Evolutionary conservation across 805 yeast species (phyloP).

Genomic region (Candida xyloterini): DNA sequence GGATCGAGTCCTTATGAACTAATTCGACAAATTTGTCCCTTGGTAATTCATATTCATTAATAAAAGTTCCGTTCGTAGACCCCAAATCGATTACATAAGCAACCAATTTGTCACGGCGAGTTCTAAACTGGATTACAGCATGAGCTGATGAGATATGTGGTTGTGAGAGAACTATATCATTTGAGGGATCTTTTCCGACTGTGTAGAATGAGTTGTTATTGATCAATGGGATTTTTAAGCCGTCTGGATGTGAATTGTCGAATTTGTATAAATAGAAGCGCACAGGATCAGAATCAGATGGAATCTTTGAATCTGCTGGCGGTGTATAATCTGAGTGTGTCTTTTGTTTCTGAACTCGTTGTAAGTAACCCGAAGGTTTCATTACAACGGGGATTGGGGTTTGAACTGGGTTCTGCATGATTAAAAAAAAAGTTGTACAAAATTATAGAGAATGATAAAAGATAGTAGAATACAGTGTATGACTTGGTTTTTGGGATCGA

Average conservation of each 20-base stretch:
- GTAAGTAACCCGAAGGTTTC: conserved; percentile 21
- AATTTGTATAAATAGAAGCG: conserved; percentile 20
- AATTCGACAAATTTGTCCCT: conserved; percentile 26
- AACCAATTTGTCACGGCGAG: background rate
- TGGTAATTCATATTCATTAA: conserved; percentile 29
- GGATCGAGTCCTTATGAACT: conserved; percentile 23
- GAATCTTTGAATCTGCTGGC: conserved; percentile 21
- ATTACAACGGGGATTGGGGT: conserved; percentile 19
- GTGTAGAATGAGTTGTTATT: conserved; percentile 25
- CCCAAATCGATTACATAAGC: conserved; percentile 28
- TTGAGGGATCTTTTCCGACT: conserved; percentile 24
- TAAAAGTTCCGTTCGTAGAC: conserved; percentile 32
- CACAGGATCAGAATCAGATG: conserved; percentile 11
- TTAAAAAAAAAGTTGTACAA: conserved; percentile 1
- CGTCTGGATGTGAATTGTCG: conserved; percentile 12
- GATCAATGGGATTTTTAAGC: conserved; percentile 18
- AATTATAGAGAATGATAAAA: background rate
- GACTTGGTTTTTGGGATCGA: no score
- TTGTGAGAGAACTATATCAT: conserved; percentile 23
- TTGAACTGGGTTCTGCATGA: conserved; percentile 13
- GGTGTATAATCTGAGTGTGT: conserved; percentile 10
- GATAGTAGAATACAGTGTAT: no score
- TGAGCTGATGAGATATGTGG: conserved; percentile 26
- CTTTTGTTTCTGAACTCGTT: conserved; percentile 3
- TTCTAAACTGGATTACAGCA: conserved; percentile 30